Evolutionary conservation across 2,329 filamentous ascomycete genomes (phyloP).

Genomic region (Exophiala mesophila): DNA sequence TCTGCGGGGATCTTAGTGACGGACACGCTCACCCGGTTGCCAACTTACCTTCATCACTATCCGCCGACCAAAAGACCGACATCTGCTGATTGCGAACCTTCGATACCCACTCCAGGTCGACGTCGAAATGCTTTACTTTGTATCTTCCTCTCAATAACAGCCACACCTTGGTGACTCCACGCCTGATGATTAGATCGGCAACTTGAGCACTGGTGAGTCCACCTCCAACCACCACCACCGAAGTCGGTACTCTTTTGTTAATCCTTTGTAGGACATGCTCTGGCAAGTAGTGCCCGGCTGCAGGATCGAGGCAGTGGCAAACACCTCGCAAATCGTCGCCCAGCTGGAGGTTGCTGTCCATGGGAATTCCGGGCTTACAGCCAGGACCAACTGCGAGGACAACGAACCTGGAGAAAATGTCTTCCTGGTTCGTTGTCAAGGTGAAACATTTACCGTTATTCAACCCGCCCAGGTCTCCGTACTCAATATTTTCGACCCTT

Average conservation of each 20-base stretch:
- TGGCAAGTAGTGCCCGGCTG: constrained; percentile 53
- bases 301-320: constrained; percentile 59
- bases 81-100: constrained; percentile 77
- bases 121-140: constrained; percentile 70
- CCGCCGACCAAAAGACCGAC: constrained; percentile 70
- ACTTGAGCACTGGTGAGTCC: constrained; percentile 73
- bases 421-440: constrained; percentile 51
- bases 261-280: constrained; percentile 51
- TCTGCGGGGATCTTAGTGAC: too few species aligned
- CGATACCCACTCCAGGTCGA: constrained; percentile 72
- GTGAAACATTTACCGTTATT: constrained; percentile 56
- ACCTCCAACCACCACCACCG: constrained; percentile 67
- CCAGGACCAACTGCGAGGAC: constrained; percentile 68
- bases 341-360: constrained; percentile 10
- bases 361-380: constrained; percentile 38
- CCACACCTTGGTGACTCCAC: constrained; percentile 63
- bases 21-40: too few species aligned
- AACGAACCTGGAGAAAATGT: constrained; percentile 55
- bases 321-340: constrained; percentile 14
- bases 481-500: constrained; percentile 57
- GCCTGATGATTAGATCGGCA: constrained; percentile 59
- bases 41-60: constrained; percentile 53
- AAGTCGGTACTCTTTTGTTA: constrained; percentile 35
- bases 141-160: constrained; percentile 59
- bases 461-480: constrained; percentile 44